Base-by-base conservation (phyloP, 1,284 basidiomycete genomes). In the Naganishia albida region DNA sequence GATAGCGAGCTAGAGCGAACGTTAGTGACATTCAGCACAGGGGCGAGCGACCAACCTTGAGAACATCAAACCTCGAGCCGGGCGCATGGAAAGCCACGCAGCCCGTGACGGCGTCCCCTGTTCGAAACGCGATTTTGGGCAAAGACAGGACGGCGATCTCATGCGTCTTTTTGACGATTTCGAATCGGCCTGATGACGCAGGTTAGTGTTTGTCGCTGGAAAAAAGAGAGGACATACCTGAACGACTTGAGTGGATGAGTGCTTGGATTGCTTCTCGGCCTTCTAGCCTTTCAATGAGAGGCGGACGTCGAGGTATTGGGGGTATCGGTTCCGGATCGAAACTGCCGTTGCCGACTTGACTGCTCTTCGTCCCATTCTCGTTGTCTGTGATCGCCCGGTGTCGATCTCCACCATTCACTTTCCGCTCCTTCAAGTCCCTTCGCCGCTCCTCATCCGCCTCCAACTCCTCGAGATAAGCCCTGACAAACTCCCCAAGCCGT, bases 1-100 rank as follows among this genome's bases (percentile, higher is more conserved):
- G 2, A 90, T 91, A 0, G 88, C 91, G 44, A 93, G 81, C 90
- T 93, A 70, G 8, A 70, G 8, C 18, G 8, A 2, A 2, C 50
- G 54, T 0, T 54, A 52, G n/a, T 42, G 64, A 18, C 44, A 44
- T 10, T 13, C 63, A 26, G 7, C n/a, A 34, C 12, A 18, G 16
- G 18, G 18, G 20, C 12, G 12, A 15, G 13, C 15, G 15, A 46
- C 57, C n/a, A 18, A 60, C 57, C 46, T 60, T 60, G 57, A 60
- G 57, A 13, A 60, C 57, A 49, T 60, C 46, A 18, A 60, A 60
- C 23, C 46, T 26, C 38, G 57, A 16, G 4, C 10, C 20, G 7
- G 30, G 44, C 18, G 25, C n/a, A 60, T 60, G 57, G 40, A 60
- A 60, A 30, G 20, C 34, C 18, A 60, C 46, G 15, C 23, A n/a